These are phyloP conservation scores for Backusella luteola DNA, from an alignment of 192 early-diverging fungal genomes.

Conservation along the genomic window DNA sequence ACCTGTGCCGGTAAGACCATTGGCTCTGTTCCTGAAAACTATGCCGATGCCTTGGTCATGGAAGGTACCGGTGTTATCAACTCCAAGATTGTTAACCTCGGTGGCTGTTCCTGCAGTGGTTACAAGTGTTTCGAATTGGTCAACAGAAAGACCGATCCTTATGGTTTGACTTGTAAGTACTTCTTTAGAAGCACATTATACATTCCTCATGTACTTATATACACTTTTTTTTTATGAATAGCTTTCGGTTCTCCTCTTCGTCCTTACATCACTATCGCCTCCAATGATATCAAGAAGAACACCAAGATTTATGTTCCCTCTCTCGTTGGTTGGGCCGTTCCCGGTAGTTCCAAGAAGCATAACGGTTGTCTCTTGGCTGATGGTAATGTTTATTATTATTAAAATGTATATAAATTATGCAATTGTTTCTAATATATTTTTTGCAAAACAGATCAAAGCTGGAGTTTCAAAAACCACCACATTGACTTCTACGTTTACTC, in stretches of 20 bases:
- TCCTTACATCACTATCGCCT: constrained; percentile 37
- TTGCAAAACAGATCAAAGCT: constrained; percentile 30
- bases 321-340: constrained; percentile 33
- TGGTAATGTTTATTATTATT: constrained; percentile 11
- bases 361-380: constrained; percentile 42
- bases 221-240: not conserved
- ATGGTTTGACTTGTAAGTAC: constrained; percentile 31
- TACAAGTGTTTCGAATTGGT: constrained; percentile 38
- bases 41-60: constrained; percentile 38
- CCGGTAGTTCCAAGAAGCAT: constrained; percentile 31
- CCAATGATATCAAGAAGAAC: constrained; percentile 34
- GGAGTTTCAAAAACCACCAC: constrained; percentile 34
- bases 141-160: constrained; percentile 28
- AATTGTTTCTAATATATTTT: not conserved
- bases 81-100: constrained; percentile 35
- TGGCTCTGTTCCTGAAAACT: constrained; percentile 28
- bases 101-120: constrained; percentile 32
- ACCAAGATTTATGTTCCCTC: constrained; percentile 41
- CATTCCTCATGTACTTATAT: not conserved
- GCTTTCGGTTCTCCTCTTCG: constrained; percentile 32
- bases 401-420: not conserved
- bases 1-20: constrained; percentile 37
- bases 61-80: constrained; percentile 37
- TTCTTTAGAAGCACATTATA: not conserved
- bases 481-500: constrained; percentile 37